Evolutionary conservation across 257 asterid genomes (phyloP), one percentile per base, ranked within the genome.

Genomic region (Ligustrum vulgare): DNA sequence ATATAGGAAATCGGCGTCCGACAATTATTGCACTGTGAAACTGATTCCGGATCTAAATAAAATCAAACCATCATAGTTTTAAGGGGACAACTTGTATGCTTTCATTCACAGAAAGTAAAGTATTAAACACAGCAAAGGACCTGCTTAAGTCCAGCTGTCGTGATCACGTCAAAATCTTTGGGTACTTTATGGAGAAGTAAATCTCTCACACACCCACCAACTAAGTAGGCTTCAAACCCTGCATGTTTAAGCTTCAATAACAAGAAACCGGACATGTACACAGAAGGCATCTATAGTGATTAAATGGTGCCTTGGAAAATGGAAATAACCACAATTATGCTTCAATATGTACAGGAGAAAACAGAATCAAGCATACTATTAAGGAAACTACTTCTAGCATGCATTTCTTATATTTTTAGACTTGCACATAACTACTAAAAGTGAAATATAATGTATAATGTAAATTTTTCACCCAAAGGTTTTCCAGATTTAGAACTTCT

Each of bases 191-290:
- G 83, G 79, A 94, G 95, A 82, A 94, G 82, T 70, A 94, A 83
- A 85, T 94, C 99, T 86, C 98, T 90, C 67, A 94, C 96, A 80
- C 98, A 94, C 72, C 99, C 99, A 77, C 99, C 99, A 82, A 94
- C 99, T 80, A 94, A 86, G 89, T 89, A 94, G 77, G 99, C 90
- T 72, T 91, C 88, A 74, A 79, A 90, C 65, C 99, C 99, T 94
- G 87, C 73, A 78, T 31, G 74, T 76, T 58, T 75, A 51, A 71
- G 76, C 74, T 80, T 80, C 71, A 76, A 62, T 51, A 76, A 72
- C 80, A 54, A 63, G 69, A 41, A 64, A 69, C 77, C 49, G 54
- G 47, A 32, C 23, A 15, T 8, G 8, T 37, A 67, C 23, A 15
- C 79, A 74, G 54, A 37, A 49, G 67, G 33, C 73, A 75, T 28